Base-by-base conservation (phyloP, 371 early-diverging fungal genomes). In the Haplosporangium sp. region DNA sequence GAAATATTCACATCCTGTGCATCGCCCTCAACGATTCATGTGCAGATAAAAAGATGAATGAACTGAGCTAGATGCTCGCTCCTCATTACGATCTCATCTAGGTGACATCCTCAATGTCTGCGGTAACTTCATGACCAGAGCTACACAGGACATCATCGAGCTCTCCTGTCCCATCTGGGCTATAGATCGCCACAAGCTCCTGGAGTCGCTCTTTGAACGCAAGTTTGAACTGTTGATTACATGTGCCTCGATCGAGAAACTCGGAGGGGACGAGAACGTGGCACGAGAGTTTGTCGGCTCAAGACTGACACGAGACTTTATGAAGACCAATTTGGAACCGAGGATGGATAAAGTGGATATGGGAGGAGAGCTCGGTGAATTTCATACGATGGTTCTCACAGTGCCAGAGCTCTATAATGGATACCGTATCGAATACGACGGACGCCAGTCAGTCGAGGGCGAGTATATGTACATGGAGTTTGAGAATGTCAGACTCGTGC, bases 41-140 rank as follows among this genome's bases (percentile, higher is more conserved):
- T 29, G 29, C 29, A 29, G 29, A 29, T 29, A 29, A 29, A 29
- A 29, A 29, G 29, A 29, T 29, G 29, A 4, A 29, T 29, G 29
- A 29, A 29, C 18, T 16, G 2, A 16, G 16, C 50, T n/a, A 13
- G 2, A n/a, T n/a, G 20, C 8, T 16, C 12, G 18, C 36, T 36
- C 43, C 1, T 21, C 6, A 43, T 59, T 11, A 29, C 55, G 23
- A 53, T 36, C 36, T 3, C n/a, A 29, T 14, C 5, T 64, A 84
- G 87, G 89, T 1, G 89, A 89, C 42, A 88, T 89, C 45, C 65
- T 86, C 55, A 85, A 85, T 18, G 85, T 89, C 5, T 87, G 89
- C 53, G 82, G 82, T 59, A 80, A 85, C 57, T 89, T 89, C 65
- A 89, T 89, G 89, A 84, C 86, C 47, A 80, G 84, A 11, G 88